Percentiles rank a stretch among this genome's conserved stretches.
Conservation (phyloP, 768 basidiomycete species). For the Leccinellum albellum region DNA sequence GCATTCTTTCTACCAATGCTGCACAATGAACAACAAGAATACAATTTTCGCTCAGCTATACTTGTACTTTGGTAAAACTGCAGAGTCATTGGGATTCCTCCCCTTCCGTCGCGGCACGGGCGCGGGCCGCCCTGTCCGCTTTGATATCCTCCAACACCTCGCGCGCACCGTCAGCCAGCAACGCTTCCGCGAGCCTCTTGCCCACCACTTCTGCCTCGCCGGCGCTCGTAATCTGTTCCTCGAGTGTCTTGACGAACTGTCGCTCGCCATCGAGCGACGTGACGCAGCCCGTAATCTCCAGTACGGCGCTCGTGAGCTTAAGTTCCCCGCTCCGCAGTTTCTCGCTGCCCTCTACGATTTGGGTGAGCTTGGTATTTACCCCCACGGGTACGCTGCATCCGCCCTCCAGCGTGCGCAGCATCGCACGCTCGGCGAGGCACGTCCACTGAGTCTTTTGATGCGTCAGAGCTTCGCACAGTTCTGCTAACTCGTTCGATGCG, state of each 20-base stretch:
- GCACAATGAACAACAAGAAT: constrained; percentile 25
- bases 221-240: constrained; percentile 44
- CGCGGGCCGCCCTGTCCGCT: constrained; percentile 52
- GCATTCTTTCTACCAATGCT: constrained; percentile 7
- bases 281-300: constrained; percentile 77
- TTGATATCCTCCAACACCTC: constrained; percentile 82
- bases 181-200: constrained; percentile 52
- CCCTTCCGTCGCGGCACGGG: constrained; percentile 37
- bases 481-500: constrained; percentile 53
- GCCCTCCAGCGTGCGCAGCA: constrained; percentile 87
- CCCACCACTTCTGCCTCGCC: constrained; percentile 72
- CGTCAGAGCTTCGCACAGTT: constrained; percentile 63
- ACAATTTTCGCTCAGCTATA: constrained; percentile 12
- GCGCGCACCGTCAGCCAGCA: constrained; percentile 71
- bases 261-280: constrained; percentile 72
- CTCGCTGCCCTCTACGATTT: constrained; percentile 29
- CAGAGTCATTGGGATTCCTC: constrained; percentile 14
- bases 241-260: constrained; percentile 67
- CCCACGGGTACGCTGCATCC: constrained; percentile 98
- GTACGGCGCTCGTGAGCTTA: constrained; percentile 31
- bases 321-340: constrained; percentile 30
- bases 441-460: constrained; percentile 76
- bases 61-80: neutral
- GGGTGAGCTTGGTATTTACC: constrained; percentile 51
- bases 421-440: constrained; percentile 82